Conservation (phyloP, 2,329 filamentous ascomycete genomes). For the Clonostachys byssicola region DNA sequence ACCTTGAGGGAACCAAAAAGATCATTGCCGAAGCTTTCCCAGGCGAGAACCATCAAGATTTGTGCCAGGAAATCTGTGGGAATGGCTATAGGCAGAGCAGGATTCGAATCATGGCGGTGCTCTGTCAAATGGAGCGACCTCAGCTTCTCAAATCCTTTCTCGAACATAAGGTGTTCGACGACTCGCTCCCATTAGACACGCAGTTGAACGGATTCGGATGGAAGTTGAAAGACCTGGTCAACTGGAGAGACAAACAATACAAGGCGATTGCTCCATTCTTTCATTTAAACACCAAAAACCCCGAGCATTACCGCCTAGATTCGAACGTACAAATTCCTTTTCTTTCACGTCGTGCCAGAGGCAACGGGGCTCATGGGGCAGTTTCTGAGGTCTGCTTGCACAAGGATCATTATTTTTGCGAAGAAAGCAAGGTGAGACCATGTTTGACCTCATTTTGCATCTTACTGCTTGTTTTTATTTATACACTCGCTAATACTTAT, state of each 20-base stretch:
- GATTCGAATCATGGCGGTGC: neutral
- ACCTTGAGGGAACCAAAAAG: too few relatives aligned
- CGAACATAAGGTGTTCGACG: neutral
- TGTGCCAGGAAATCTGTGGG: neutral
- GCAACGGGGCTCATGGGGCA: neutral
- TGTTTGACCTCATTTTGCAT: neutral
- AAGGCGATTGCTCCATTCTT: neutral
- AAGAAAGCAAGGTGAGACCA: neutral
- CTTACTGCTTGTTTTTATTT: neutral
- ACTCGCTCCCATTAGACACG: neutral
- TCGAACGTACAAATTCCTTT: neutral
- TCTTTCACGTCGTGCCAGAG: neutral
- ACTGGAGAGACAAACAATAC: neutral
- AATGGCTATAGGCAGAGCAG: neutral
- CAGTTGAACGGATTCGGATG: neutral
- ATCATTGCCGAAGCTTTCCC: too few relatives aligned
- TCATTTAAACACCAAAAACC: neutral
- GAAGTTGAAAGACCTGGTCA: neutral
- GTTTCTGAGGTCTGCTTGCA: neutral
- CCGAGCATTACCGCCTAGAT: neutral
- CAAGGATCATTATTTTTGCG: neutral
- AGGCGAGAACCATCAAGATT: too few relatives aligned
- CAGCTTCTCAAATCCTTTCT: neutral
- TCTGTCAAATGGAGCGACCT: neutral
- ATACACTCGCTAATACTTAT: too few relatives aligned